These are phyloP conservation scores for Fusarium foetens DNA, from an alignment of 2,329 filamentous ascomycete genomes.

Conservation along the genomic window DNA sequence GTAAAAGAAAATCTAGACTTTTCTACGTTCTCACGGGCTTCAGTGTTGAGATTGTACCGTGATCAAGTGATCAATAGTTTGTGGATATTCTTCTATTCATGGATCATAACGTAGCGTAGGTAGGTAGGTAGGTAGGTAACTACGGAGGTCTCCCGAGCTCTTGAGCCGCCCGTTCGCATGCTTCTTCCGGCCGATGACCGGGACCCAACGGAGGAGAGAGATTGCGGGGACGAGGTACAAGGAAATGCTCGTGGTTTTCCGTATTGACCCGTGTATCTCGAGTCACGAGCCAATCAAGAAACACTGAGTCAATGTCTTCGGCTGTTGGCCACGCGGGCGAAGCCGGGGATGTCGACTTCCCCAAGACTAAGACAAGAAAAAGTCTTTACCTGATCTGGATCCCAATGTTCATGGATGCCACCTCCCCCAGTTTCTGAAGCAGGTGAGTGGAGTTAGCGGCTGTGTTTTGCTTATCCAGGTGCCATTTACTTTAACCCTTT, in stretches of 20 bases:
- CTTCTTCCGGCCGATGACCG: slow-evolving; percentile 23
- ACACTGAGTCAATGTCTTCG: not conserved
- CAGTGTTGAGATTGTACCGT: not conserved
- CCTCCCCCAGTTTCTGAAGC: slow-evolving; percentile 33
- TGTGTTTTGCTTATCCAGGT: slow-evolving; percentile 21
- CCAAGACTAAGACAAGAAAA: slow-evolving; percentile 1
- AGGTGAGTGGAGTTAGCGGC: slow-evolving; percentile 17
- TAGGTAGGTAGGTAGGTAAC: not conserved
- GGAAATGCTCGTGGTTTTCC: slow-evolving; percentile 1
- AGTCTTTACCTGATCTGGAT: slow-evolving; percentile 32
- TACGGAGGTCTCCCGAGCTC: slow-evolving; percentile 35
- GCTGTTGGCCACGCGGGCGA: slow-evolving; percentile 38
- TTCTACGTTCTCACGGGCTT: not conserved
- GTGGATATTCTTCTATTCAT: slow-evolving; percentile 6
- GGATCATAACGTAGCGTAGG: not conserved
- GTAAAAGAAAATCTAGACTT: slow-evolving; percentile 1
- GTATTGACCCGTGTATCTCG: slow-evolving; percentile 2
- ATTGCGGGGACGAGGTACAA: slow-evolving; percentile 16
- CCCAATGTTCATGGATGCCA: not conserved
- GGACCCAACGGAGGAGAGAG: slow-evolving; percentile 25
- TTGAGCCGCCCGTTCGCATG: slow-evolving; percentile 7
- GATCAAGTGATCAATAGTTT: slow-evolving; percentile 24
- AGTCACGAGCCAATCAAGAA: slow-evolving; percentile 6
- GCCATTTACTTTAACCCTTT: slow-evolving; percentile 29
- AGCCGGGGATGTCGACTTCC: slow-evolving; percentile 39